Evolutionary conservation across 1,284 basidiomycete species (phyloP), one percentile per base, ranked within the genome.

Genomic region (Tilletia setariae): DNA sequence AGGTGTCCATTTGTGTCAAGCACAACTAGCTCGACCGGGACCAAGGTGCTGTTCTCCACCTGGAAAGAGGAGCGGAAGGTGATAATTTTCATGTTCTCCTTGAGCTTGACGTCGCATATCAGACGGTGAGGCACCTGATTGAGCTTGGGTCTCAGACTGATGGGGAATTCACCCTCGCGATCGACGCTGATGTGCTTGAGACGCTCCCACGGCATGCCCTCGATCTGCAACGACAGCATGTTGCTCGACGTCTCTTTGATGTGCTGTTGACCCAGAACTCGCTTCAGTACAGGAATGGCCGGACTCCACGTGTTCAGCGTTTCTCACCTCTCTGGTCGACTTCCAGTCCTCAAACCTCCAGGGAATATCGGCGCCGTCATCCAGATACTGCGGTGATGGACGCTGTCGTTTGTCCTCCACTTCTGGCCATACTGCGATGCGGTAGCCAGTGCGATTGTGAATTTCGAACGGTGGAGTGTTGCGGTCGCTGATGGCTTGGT

Each of bases 321-420:
- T 19, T 11, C 64, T 49, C 32, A 65, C 64, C 30, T 99, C 96
- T 81, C 96, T 89, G 85, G 93, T 90, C 8, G 90, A 90, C 83
- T 91, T 91, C 90, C 93, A 95, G 78, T 98, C 95, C 80, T 98
- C 94, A 78, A 99, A 98, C 68, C 94, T 87, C 96, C 96, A 99
- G 64, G 98, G 95, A 16, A 92, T 86, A 1, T 88, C 89, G 73
- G 91, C 87, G 56, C 91, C 90, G 73, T 94, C 88, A 15, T 85
- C 85, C 2, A 87, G 77, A 25, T 83, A 76, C 67, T 85, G 84
- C 23, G 83, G 61, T 1, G 69, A 51, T 0, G 66, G 56, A 64
- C 77, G 76, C 67, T 51, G 67, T 62, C 81, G 35, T 87, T 83
- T 67, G 91, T 85, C 80, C 87, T 88, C 56, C 84, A 64, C 86